Conservation (phyloP, 2,329 filamentous ascomycete species). For the Xylaria sp. region DNA sequence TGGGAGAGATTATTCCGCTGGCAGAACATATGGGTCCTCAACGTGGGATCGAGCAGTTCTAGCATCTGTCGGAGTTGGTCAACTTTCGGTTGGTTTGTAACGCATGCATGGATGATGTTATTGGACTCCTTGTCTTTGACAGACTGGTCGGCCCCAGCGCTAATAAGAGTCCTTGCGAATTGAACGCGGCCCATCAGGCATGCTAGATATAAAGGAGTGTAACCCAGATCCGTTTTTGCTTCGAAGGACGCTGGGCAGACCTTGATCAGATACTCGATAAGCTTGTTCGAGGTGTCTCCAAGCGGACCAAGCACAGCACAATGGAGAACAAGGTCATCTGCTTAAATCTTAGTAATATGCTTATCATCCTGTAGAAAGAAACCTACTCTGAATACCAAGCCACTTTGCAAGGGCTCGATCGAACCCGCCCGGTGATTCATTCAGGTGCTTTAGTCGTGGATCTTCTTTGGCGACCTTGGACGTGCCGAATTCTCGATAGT, state of each 20-base stretch:
- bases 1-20: constrained; percentile 65
- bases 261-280: constrained; percentile 75
- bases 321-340: constrained; percentile 73
- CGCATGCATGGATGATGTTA: constrained; percentile 75
- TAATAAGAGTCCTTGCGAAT: constrained; percentile 70
- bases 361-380: background rate
- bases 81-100: constrained; percentile 49
- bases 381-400: constrained; percentile 69
- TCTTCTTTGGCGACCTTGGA: constrained; percentile 71
- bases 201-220: constrained; percentile 77
- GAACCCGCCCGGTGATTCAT: constrained; percentile 69
- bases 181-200: constrained; percentile 65
- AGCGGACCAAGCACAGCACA: constrained; percentile 66
- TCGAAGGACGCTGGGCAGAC: constrained; percentile 71
- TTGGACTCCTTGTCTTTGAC: constrained; percentile 68
- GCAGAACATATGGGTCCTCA: constrained; percentile 67
- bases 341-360: constrained; percentile 39
- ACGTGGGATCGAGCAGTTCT: constrained; percentile 65
- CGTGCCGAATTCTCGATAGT: constrained; percentile 74
- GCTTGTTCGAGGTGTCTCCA: constrained; percentile 56
- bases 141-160: constrained; percentile 76
- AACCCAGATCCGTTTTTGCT: constrained; percentile 65
- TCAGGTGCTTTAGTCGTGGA: constrained; percentile 69
- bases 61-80: constrained; percentile 61
- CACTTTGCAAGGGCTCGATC: constrained; percentile 71